Evolutionary conservation across 257 asterid genomes (phyloP).

Genomic region (Solanum chiquidenum): DNA sequence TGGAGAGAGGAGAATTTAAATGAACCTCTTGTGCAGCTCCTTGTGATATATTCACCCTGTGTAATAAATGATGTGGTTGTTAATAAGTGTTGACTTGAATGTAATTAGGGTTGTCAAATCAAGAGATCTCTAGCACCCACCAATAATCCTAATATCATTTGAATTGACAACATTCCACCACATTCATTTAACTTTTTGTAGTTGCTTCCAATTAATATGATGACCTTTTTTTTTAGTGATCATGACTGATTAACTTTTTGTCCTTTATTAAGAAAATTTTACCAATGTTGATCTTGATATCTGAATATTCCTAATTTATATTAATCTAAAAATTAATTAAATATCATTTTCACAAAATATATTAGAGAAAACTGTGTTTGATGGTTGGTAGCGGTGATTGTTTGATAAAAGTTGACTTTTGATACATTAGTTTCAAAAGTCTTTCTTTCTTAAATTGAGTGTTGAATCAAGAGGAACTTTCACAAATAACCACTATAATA

Average conservation of each 20-base stretch:
- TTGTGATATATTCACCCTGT: background rate
- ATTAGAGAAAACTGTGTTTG: background rate
- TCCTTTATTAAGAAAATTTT: background rate
- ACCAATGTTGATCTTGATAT: background rate
- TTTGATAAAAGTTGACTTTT: background rate
- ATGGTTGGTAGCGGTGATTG: background rate
- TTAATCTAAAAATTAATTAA: background rate
- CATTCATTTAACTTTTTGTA: background rate
- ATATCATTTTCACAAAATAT: background rate
- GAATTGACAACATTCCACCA: background rate
- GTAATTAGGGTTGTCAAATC: background rate
- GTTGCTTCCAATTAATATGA: background rate
- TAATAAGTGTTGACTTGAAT: background rate
- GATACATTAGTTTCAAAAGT: no score
- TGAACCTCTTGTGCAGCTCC: background rate
- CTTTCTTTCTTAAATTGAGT: no score
- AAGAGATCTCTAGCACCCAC: background rate
- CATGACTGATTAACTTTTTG: background rate
- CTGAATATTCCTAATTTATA: background rate
- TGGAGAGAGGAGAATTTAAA: background rate
- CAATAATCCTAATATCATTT: background rate
- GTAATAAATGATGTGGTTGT: background rate
- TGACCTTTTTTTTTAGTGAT: background rate
- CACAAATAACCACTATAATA: no score
- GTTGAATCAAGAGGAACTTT: rapidly evolving